phyloP scores from a whole-genome alignment of 495 filamentous ascomycete species.

The Poronia punctata region DNA sequence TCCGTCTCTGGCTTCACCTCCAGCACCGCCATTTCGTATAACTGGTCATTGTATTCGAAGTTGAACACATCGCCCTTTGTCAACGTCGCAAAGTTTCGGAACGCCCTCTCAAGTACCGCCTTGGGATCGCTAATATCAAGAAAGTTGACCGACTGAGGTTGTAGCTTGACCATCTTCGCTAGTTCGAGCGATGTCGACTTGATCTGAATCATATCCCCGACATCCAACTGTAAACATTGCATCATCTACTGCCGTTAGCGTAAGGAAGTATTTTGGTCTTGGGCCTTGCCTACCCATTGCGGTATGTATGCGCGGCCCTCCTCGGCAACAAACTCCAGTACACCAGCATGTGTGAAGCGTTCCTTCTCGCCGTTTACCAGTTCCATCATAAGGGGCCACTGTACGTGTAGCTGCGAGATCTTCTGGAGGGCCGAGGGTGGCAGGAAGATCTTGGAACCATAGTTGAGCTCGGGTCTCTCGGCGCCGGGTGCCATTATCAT shows the following conservation, averaged over 20 bases:
- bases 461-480: conserved; percentile 84
- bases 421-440: conserved; percentile 94
- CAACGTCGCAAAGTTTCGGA: conserved; percentile 88
- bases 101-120: conserved; percentile 93
- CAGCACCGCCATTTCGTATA: conserved; percentile 85
- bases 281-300: conserved; percentile 81
- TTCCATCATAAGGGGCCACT: conserved; percentile 96
- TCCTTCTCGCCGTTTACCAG: conserved; percentile 77
- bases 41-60: conserved; percentile 88
- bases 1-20: conserved; percentile 80
- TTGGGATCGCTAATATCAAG: conserved; percentile 95
- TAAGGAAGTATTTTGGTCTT: conserved; percentile 13
- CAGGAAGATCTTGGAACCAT: conserved; percentile 94
- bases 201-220: conserved; percentile 89
- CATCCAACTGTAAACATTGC: conserved; percentile 80
- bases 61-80: conserved; percentile 90
- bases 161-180: conserved; percentile 88
- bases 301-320: conserved; percentile 95
- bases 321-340: conserved; percentile 94
- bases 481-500: conserved; percentile 89
- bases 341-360: conserved; percentile 80
- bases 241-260: conserved; percentile 60
- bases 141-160: conserved; percentile 85
- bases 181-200: conserved; percentile 87
- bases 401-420: conserved; percentile 90